Evolutionary conservation across 2,329 filamentous ascomycete genomes (phyloP).

Genomic region (Knufia petricola): DNA sequence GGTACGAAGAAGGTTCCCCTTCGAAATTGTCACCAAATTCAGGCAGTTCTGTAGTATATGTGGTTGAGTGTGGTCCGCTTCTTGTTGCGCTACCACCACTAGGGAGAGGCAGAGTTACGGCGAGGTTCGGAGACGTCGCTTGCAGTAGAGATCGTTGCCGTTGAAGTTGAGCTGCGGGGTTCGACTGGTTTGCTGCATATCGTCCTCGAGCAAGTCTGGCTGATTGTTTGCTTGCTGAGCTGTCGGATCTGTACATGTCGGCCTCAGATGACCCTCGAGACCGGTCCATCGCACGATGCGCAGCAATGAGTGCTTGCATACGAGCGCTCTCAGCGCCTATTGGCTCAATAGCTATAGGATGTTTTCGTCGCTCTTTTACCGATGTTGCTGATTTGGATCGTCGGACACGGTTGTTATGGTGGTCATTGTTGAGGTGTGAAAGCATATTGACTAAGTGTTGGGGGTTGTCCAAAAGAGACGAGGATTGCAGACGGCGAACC

Average conservation of each 20-base stretch:
- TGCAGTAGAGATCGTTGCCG: conserved; percentile 9
- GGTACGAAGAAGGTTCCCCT: conserved; percentile 36
- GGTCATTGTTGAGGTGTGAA: conserved; percentile 24
- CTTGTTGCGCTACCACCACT: neutral
- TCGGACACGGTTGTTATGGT: conserved; percentile 26
- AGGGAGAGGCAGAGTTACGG: neutral
- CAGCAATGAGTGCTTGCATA: conserved; percentile 33
- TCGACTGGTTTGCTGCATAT: neutral
- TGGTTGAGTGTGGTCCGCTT: neutral
- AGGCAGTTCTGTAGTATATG: neutral
- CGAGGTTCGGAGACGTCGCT: neutral
- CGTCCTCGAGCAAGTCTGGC: neutral
- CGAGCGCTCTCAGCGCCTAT: conserved; percentile 27
- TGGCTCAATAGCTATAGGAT: conserved; percentile 21
- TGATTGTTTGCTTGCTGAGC: conserved; percentile 7
- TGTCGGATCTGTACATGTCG: conserved; percentile 8
- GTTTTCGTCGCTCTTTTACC: conserved; percentile 26
- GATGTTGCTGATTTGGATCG: conserved; percentile 33
- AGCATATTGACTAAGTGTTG: conserved; percentile 21
- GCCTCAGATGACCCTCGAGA: conserved; percentile 26
- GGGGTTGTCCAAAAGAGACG: conserved; percentile 11
- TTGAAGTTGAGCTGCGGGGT: conserved; percentile 7
- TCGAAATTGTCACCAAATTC: conserved; percentile 5
- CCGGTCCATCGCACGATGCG: conserved; percentile 34
- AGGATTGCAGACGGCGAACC: neutral